Conservation (phyloP, 2,329 filamentous ascomycete species). For the Penicillium sp. region DNA sequence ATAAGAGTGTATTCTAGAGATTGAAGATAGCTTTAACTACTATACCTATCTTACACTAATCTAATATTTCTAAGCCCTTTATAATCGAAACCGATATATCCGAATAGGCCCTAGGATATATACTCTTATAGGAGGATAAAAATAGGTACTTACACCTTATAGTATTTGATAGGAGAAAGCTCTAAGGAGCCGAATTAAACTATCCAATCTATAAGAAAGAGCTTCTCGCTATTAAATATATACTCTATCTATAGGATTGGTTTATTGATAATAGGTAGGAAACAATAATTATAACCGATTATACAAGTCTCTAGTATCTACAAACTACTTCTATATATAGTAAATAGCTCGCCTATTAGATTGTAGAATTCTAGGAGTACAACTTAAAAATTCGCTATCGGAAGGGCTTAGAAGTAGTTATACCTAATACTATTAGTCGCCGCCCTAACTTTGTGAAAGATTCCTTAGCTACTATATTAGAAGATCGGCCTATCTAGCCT, state of each 20-base stretch:
- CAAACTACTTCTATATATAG: constrained; percentile 17
- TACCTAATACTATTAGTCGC: no score
- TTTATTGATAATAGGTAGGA: constrained; percentile 14
- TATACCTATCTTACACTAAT: no score
- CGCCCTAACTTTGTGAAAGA: no score
- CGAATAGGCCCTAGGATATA: no score
- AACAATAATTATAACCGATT: constrained; percentile 22
- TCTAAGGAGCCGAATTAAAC: constrained; percentile 15
- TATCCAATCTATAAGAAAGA: constrained; percentile 32
- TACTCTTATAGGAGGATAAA: no score
- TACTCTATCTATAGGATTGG: constrained; percentile 17
- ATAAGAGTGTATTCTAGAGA: background rate
- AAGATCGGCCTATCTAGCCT: no score
- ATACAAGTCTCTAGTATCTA: constrained; percentile 28
- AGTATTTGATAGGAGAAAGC: constrained; percentile 23
- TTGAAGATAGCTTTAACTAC: background rate
- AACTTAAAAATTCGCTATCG: constrained; percentile 14
- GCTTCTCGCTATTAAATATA: constrained; percentile 26
- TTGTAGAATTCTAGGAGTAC: constrained; percentile 5
- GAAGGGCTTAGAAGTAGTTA: constrained; percentile 2
- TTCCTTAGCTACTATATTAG: no score
- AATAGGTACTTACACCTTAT: constrained; percentile 15
- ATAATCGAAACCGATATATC: no score
- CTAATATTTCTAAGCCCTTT: no score
- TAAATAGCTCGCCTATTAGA: constrained; percentile 8